Conservation (phyloP, 2,329 filamentous ascomycete genomes). For the Diaporthe sp. region DNA sequence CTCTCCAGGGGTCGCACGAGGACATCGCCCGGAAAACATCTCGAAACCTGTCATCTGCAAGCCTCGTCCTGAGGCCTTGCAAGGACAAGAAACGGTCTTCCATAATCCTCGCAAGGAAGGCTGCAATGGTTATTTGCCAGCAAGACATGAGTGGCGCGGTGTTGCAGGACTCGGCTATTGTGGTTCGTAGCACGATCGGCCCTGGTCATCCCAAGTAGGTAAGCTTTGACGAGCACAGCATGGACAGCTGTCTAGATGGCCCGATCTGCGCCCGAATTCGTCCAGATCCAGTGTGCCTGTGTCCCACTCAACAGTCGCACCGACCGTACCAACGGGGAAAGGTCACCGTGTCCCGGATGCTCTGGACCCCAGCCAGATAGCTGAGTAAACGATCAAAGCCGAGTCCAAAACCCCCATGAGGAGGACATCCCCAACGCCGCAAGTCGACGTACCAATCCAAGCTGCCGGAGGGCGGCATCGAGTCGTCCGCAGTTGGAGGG, state of each 20-base stretch:
- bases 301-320: slow-evolving; percentile 66
- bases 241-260: slow-evolving; percentile 21
- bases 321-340: slow-evolving; percentile 83
- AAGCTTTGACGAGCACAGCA: slow-evolving; percentile 56
- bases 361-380: slow-evolving; percentile 85
- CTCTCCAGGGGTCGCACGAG: slow-evolving; percentile 9
- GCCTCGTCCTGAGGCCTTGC: slow-evolving; percentile 37
- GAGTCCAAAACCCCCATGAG: slow-evolving; percentile 91
- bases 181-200: slow-evolving; percentile 47
- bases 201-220: slow-evolving; percentile 53
- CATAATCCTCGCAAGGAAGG: slow-evolving; percentile 37
- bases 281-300: slow-evolving; percentile 35
- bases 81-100: slow-evolving; percentile 8
- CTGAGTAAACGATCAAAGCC: slow-evolving; percentile 90
- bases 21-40: slow-evolving; percentile 32
- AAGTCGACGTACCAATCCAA: slow-evolving; percentile 92
- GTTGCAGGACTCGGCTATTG: slow-evolving; percentile 38
- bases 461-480: slow-evolving; percentile 27
- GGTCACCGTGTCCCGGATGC: slow-evolving; percentile 86
- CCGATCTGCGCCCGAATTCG: slow-evolving; percentile 22
- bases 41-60: slow-evolving; percentile 46
- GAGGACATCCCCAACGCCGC: slow-evolving; percentile 89
- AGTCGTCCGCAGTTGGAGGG: slow-evolving; percentile 42
- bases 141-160: slow-evolving; percentile 38
- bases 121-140: slow-evolving; percentile 37